Conservation (phyloP, 2,329 filamentous ascomycete genomes). For the Penicillium sp. region DNA sequence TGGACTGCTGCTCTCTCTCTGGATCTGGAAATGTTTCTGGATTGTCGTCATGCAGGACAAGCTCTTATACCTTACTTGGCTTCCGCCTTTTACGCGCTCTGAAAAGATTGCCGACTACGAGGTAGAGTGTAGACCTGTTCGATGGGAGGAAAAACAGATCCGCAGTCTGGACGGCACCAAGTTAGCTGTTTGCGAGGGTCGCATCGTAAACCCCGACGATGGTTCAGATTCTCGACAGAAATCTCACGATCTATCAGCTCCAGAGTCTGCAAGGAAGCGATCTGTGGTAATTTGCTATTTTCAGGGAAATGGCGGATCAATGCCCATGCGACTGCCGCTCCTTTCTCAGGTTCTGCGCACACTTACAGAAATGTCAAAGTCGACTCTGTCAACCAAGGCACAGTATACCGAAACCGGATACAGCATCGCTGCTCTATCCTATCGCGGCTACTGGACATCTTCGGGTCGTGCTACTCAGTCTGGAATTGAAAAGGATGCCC, state of each 20-base stretch:
- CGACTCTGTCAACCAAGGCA: neutral
- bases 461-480: constrained; percentile 64
- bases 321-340: constrained; percentile 35
- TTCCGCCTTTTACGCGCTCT: constrained; percentile 65
- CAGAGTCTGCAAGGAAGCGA: constrained; percentile 1
- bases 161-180: constrained; percentile 41
- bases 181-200: constrained; percentile 60
- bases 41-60: constrained; percentile 74
- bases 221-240: constrained; percentile 24
- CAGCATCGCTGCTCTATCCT: constrained; percentile 49
- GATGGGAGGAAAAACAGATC: constrained; percentile 59
- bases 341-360: constrained; percentile 45
- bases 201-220: constrained; percentile 48
- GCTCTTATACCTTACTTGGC: constrained; percentile 74
- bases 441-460: constrained; percentile 75
- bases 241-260: constrained; percentile 23
- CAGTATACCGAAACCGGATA: constrained; percentile 17
- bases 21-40: constrained; percentile 63
- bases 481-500: constrained; percentile 65
- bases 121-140: constrained; percentile 55
- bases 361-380: constrained; percentile 8
- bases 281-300: constrained; percentile 32
- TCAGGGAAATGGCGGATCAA: constrained; percentile 33
- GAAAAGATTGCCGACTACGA: constrained; percentile 64
- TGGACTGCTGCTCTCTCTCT: constrained; percentile 62